A percentile compares a stretch with the other conserved stretches of the same genome.
These are phyloP conservation scores for Infundibulicybe gibba DNA, from an alignment of 768 basidiomycete species.

Conservation along the genomic window DNA sequence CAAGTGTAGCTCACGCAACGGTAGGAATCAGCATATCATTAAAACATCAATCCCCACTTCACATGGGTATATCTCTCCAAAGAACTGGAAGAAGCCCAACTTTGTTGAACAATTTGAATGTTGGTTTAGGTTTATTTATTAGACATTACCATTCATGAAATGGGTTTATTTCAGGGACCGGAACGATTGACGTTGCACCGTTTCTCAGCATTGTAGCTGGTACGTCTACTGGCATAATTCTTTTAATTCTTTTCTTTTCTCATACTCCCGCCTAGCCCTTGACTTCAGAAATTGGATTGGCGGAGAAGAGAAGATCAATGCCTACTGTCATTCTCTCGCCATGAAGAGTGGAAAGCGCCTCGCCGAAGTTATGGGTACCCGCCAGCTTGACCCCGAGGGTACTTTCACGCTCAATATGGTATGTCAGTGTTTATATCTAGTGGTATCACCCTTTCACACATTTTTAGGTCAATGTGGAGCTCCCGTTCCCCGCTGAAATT, in stretches of 20 bases:
- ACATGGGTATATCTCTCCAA: constrained; percentile 44
- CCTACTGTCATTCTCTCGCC: constrained; percentile 69
- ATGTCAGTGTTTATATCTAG: not conserved
- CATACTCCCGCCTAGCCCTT: constrained; percentile 50
- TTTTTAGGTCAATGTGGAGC: constrained; percentile 30
- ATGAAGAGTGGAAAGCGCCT: constrained; percentile 59
- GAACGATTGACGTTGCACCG: constrained; percentile 54
- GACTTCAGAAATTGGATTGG: constrained; percentile 73
- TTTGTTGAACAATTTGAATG: constrained; percentile 55
- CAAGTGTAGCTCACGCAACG: not conserved
- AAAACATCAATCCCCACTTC: constrained; percentile 58
- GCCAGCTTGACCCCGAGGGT: constrained; percentile 50
- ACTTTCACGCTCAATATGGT: constrained; percentile 75
- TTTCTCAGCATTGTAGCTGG: constrained; percentile 53
- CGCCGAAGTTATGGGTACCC: constrained; percentile 58
- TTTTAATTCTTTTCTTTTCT: too few species aligned
- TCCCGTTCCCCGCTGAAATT: constrained; percentile 25
- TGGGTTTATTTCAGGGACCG: constrained; percentile 49
- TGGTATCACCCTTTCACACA: not conserved
- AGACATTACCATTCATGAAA: not conserved
- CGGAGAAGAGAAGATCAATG: constrained; percentile 68
- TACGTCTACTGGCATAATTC: too few species aligned
- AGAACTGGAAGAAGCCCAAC: constrained; percentile 29
- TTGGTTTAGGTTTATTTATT: constrained; percentile 16
- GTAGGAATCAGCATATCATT: constrained; percentile 63